A percentile compares a stretch with the other conserved stretches of the same genome.
These are phyloP conservation scores for Arthonia radiata DNA, from an alignment of 495 filamentous ascomycete genomes.

Conservation along the genomic window DNA sequence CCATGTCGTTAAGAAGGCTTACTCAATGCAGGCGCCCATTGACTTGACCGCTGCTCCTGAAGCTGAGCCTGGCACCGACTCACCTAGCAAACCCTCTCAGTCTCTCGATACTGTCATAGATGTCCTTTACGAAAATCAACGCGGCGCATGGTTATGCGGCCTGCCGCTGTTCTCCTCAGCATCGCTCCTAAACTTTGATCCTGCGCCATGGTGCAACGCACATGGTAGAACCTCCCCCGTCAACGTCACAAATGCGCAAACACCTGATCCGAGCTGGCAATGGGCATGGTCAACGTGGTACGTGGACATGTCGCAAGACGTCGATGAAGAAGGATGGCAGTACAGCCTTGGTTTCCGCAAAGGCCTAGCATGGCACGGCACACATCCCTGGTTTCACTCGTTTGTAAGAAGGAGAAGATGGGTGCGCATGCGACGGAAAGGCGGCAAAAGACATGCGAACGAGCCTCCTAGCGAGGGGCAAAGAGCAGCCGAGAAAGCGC, in stretches of 20 bases:
- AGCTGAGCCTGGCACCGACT: too few relatives aligned
- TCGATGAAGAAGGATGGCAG: slow-evolving; percentile 87
- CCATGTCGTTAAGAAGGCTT: too few relatives aligned
- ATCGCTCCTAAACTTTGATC: slow-evolving; percentile 72
- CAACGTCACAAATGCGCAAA: slow-evolving; percentile 70
- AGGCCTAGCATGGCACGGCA: slow-evolving; percentile 70
- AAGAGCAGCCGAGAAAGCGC: slow-evolving; percentile 9
- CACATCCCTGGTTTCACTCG: slow-evolving; percentile 72
- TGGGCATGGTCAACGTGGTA: slow-evolving; percentile 94
- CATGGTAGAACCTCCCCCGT: slow-evolving; percentile 50
- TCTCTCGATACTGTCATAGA: slow-evolving; percentile 45
- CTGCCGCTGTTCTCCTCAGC: slow-evolving; percentile 66
- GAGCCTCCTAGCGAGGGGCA: slow-evolving; percentile 10
- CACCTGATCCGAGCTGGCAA: slow-evolving; percentile 87
- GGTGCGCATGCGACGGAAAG: slow-evolving; percentile 61
- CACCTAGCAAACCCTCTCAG: too few relatives aligned
- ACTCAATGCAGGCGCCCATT: too few relatives aligned
- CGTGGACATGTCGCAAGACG: slow-evolving; percentile 66
- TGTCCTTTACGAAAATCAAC: slow-evolving; percentile 81
- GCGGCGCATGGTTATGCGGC: slow-evolving; percentile 51
- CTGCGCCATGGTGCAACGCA: slow-evolving; percentile 59
- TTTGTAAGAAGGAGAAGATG: slow-evolving; percentile 77
- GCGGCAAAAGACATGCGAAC: slow-evolving; percentile 39
- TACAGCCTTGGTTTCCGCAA: slow-evolving; percentile 71
- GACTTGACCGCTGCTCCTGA: too few relatives aligned